Conservation (phyloP, 306 rosid genomes). For the Castanea mollissima region DNA sequence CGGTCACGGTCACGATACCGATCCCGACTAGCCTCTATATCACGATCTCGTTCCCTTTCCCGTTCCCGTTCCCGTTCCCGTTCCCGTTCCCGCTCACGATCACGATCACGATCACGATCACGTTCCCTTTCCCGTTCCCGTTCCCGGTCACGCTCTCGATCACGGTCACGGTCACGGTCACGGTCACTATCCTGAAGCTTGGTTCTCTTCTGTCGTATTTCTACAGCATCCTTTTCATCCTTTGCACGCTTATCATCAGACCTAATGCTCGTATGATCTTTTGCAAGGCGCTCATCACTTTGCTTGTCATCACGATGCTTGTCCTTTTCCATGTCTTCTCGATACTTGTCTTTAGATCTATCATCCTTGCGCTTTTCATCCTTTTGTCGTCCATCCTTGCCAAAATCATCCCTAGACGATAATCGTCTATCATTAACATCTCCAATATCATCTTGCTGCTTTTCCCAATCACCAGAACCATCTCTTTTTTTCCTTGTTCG, state of each 20-base stretch:
- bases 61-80: neutral
- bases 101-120: constrained; percentile 4
- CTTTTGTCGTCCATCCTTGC: constrained; percentile 68
- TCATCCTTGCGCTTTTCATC: constrained; percentile 93
- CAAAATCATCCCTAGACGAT: constrained; percentile 62
- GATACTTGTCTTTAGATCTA: constrained; percentile 63
- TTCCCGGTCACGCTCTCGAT: neutral
- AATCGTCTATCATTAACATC: constrained; percentile 56
- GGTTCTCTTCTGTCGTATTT: constrained; percentile 68
- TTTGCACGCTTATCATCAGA: constrained; percentile 71
- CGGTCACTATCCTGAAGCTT: constrained; percentile 62
- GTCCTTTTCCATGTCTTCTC: constrained; percentile 73
- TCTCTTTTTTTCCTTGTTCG: constrained; percentile 71
- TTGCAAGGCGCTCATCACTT: constrained; percentile 62
- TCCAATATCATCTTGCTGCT: constrained; percentile 57
- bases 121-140: neutral
- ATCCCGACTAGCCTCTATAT: constrained; percentile 30
- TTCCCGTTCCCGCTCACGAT: constrained; percentile 36
- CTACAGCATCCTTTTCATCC: constrained; percentile 69
- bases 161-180: constrained; percentile 39
- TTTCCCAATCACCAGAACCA: constrained; percentile 55
- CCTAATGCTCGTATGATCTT: constrained; percentile 58
- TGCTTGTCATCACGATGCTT: constrained; percentile 74
- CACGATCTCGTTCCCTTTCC: neutral
- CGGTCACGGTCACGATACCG: constrained; percentile 38